These are phyloP conservation scores for Trifolium subterraneum DNA, from an alignment of 306 rosid species.

Conservation along the genomic window DNA sequence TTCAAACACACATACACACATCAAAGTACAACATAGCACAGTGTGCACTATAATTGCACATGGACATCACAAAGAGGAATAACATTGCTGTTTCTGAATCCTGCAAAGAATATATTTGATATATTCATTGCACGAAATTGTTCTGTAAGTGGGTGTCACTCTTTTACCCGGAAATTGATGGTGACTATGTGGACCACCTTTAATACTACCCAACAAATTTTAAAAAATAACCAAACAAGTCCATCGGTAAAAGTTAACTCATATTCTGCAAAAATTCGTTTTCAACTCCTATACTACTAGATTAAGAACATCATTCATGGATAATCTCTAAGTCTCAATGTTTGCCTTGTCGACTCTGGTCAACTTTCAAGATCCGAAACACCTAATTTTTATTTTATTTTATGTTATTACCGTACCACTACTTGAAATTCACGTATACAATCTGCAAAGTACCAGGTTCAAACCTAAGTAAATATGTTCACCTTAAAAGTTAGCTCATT, in stretches of 20 bases:
- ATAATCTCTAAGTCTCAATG: not conserved
- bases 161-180: constrained; percentile 57
- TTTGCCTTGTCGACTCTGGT: too few relatives aligned
- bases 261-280: rapidly evolving
- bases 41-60: constrained; percentile 39
- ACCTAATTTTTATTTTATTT: too few relatives aligned
- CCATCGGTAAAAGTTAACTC: not conserved
- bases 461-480: too few relatives aligned
- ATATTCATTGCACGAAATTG: constrained; percentile 30
- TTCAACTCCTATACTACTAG: too few relatives aligned
- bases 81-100: constrained; percentile 43
- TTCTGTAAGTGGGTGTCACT: constrained; percentile 43
- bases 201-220: constrained; percentile 35
- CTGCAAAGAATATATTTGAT: constrained; percentile 42
- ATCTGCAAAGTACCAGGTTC: too few relatives aligned
- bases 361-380: not conserved
- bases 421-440: too few relatives aligned
- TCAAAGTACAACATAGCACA: constrained; percentile 15
- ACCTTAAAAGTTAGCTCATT: too few relatives aligned
- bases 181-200: constrained; percentile 57
- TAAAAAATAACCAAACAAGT: constrained; percentile 5
- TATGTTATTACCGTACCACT: too few relatives aligned
- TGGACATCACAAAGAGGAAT: constrained; percentile 31
- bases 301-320: too few relatives aligned
- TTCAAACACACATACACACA: not conserved